Percentiles rank a stretch among this genome's conserved stretches.
Conservation (phyloP, 768 basidiomycete genomes). For the Tremella fuciformis region DNA sequence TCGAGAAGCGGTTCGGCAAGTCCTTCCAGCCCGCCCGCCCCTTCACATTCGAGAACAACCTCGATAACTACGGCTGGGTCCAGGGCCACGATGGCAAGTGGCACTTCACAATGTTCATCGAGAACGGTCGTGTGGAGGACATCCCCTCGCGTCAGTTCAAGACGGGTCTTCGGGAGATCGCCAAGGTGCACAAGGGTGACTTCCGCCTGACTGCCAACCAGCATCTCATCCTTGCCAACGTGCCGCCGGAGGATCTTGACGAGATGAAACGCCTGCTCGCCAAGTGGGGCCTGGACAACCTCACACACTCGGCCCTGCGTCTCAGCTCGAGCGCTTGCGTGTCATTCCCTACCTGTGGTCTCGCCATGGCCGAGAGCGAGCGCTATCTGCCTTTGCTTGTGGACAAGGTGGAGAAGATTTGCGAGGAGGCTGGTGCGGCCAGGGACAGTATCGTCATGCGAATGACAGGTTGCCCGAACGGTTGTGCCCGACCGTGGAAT, state of each 20-base stretch:
- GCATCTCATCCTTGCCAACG: conserved; percentile 82
- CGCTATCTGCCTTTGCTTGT: conserved; percentile 88
- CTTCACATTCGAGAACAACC: conserved; percentile 79
- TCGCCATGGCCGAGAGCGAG: conserved; percentile 78
- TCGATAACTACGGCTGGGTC: conserved; percentile 93
- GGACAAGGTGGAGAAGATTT: conserved; percentile 88
- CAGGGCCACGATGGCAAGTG: conserved; percentile 81
- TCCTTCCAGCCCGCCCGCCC: conserved; percentile 68
- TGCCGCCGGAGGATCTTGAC: conserved; percentile 68
- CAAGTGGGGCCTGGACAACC: conserved; percentile 85
- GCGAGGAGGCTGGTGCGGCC: conserved; percentile 86
- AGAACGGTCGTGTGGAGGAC: conserved; percentile 96
- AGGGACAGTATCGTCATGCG: conserved; percentile 97
- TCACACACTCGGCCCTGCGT: conserved; percentile 72
- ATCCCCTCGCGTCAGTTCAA: conserved; percentile 83
- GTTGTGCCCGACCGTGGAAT: conserved; percentile 80
- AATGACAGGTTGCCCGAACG: conserved; percentile 83
- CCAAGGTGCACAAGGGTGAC: conserved; percentile 85
- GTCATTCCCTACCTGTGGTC: conserved; percentile 85
- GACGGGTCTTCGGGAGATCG: conserved; percentile 85
- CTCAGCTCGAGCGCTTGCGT: conserved; percentile 94
- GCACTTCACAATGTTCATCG: conserved; percentile 91
- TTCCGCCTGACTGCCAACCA: conserved; percentile 96
- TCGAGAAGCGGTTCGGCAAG: conserved; percentile 84
- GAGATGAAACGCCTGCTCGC: conserved; percentile 73